phyloP scores from a whole-genome alignment of 495 filamentous ascomycete genomes.

The Neurospora sp. region DNA sequence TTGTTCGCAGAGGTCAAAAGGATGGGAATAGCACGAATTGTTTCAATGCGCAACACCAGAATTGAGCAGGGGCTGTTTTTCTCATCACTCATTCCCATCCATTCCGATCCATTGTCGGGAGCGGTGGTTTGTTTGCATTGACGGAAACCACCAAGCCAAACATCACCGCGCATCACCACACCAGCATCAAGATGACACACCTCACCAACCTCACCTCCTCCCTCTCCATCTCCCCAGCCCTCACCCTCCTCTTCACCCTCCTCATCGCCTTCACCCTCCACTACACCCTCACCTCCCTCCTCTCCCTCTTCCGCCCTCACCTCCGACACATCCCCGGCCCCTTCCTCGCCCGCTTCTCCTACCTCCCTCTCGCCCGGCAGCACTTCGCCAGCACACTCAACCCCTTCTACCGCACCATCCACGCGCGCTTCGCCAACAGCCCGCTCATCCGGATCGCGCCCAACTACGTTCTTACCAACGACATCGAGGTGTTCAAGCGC shows the following conservation, averaged over 20 bases:
- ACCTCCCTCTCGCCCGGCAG: conserved; percentile 2
- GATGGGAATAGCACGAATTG: background rate
- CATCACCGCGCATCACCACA: background rate
- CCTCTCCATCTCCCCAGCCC: background rate
- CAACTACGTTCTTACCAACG: conserved; percentile 26
- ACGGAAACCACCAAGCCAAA: background rate
- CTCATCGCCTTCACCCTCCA: background rate
- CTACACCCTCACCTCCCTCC: background rate
- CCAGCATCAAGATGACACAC: background rate
- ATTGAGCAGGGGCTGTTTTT: background rate
- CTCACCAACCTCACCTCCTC: background rate
- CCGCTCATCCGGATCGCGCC: conserved; percentile 25
- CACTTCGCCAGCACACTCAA: background rate
- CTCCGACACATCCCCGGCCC: conserved; percentile 15
- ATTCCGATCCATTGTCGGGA: background rate
- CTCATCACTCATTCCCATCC: background rate
- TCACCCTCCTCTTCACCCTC: background rate
- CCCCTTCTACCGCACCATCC: conserved; percentile 3
- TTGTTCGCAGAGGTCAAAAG: background rate
- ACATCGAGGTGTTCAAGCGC: conserved; percentile 25
- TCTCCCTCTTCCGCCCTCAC: background rate
- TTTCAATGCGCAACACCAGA: background rate
- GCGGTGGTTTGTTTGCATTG: background rate
- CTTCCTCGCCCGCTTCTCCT: conserved; percentile 9
- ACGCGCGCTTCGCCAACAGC: conserved; percentile 1